Base-by-base conservation (phyloP, 2,329 filamentous ascomycete genomes). In the Talaromyces sp. region DNA sequence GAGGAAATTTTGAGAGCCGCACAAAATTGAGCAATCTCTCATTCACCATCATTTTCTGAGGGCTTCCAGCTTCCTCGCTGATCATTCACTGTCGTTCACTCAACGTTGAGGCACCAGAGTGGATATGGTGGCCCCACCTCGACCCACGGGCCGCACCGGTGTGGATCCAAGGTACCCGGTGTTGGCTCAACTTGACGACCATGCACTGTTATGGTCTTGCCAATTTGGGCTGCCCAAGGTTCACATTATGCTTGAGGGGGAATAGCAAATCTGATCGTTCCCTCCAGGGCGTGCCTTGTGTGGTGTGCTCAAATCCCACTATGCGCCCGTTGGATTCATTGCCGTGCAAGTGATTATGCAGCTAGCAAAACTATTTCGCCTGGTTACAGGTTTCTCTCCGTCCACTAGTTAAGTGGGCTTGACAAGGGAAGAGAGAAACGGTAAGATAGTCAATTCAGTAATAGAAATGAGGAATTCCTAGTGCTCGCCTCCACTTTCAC, bases 381-480 rank as follows among this genome's bases (percentile, higher is more conserved):
- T 27, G 24, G 4, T 27, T 27, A 9, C 9, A 27, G 24, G 24
- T 27, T 5, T 27, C 9, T 27, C 4, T 27, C 9, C 9, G 4
- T 27, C 24, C 24, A 9, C 24, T 27, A 27, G 5, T 27, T 27
- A 27, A 27, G 4, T n/a, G n/a, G n/a, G n/a, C n/a, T n/a, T n/a
- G n/a, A n/a, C n/a, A n/a, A n/a, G n/a, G 24, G 24, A 9, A 5
- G 24, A 27, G 24, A 27, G 24, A 27, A 27, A 27, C 24, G 9
- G 24, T 4, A 27, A 27, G 9, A 9, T 27, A 27, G 24, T 35
- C 32, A 13, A 16, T 4, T 61, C 61, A 36, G 33, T 4, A 27
- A 27, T 27, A 5, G 9, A 27, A 27, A 27, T 9, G 24, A 27
- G 24, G 24, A 27, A 4, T 9, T 27, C 24, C 4, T 27, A 9